These are phyloP conservation scores for Colletotrichum coccodes DNA, from an alignment of 2,329 filamentous ascomycete species.

Conservation along the genomic window DNA sequence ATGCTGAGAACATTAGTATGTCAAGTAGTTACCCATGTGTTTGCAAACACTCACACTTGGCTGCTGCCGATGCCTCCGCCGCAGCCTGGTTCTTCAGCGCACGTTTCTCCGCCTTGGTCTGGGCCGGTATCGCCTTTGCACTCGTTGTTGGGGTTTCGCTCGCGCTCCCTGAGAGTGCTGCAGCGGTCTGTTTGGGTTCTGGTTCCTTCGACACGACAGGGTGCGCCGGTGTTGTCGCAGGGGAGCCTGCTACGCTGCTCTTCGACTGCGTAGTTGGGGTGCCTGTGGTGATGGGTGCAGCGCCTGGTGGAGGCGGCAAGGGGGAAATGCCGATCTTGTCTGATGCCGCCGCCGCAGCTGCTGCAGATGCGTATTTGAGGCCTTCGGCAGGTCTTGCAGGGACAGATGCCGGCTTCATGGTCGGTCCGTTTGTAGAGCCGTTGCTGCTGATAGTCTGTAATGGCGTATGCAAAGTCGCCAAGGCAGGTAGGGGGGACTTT, in stretches of 20 bases:
- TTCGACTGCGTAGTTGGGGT: constrained; percentile 62
- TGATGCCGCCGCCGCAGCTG: constrained; percentile 89
- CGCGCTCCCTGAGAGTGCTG: constrained; percentile 39
- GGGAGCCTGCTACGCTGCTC: constrained; percentile 65
- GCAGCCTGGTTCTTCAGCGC: constrained; percentile 56
- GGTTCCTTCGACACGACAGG: constrained; percentile 51
- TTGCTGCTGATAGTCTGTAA: constrained; percentile 70
- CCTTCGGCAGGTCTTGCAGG: constrained; percentile 88
- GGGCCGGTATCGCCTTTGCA: constrained; percentile 40
- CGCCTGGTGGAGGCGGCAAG: constrained; percentile 86
- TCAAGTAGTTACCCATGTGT: background rate
- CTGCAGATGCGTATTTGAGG: constrained; percentile 96
- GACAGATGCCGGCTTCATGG: constrained; percentile 93
- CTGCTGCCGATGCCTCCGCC: constrained; percentile 53
- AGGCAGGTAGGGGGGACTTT: constrained; percentile 92
- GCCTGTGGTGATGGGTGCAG: constrained; percentile 49
- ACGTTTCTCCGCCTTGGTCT: constrained; percentile 49
- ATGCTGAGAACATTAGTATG: constrained; percentile 38
- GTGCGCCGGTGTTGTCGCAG: constrained; percentile 58
- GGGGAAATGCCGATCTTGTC: constrained; percentile 93
- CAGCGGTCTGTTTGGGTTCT: constrained; percentile 46
- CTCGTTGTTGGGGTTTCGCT: constrained; percentile 38
- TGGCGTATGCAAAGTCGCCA: constrained; percentile 88
- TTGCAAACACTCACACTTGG: constrained; percentile 52
- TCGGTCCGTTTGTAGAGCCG: constrained; percentile 61